phyloP scores from a whole-genome alignment of 1,284 basidiomycete species.

The Apiotrichum porosum region DNA sequence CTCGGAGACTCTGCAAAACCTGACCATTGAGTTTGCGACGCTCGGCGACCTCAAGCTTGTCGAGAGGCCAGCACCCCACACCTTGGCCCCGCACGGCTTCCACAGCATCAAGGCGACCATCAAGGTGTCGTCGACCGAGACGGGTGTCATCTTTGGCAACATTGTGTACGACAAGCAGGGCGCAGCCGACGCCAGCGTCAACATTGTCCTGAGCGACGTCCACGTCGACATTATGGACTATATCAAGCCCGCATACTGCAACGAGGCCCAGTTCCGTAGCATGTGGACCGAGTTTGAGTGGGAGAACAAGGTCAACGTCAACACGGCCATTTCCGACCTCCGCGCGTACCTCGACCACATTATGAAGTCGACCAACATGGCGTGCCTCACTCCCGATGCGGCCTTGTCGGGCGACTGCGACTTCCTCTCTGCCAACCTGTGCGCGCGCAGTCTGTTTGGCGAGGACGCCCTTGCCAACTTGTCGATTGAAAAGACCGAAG shows the following conservation, averaged over 20 bases:
- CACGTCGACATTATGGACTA: constrained; percentile 99
- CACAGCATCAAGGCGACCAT: constrained; percentile 98
- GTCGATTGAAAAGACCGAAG: constrained; percentile 83
- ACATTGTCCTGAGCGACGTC: constrained; percentile 90
- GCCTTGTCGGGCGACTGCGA: constrained; percentile 86
- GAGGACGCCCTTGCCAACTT: constrained; percentile 97
- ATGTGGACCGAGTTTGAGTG: constrained; percentile 99
- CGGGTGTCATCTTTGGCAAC: constrained; percentile 96
- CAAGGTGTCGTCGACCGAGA: constrained; percentile 95
- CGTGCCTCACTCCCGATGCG: constrained; percentile 89
- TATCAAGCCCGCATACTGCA: constrained; percentile 95
- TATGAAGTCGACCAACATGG: constrained; percentile 92
- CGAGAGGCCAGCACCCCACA: constrained; percentile 87
- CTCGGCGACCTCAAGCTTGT: constrained; percentile 96
- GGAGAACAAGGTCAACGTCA: constrained; percentile 95
- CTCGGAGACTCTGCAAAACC: constrained; percentile 86
- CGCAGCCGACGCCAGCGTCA: constrained; percentile 69
- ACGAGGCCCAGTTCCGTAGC: constrained; percentile 86
- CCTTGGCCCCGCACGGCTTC: constrained; percentile 92
- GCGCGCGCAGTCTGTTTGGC: constrained; percentile 86
- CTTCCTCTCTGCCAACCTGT: constrained; percentile 90
- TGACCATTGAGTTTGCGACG: constrained; percentile 96
- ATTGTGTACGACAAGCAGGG: constrained; percentile 94
- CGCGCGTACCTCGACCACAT: constrained; percentile 82
- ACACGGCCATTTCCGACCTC: constrained; percentile 72